Evolutionary conservation across 1,284 basidiomycete genomes (phyloP).

Genomic region (Ustilago cynodontis): DNA sequence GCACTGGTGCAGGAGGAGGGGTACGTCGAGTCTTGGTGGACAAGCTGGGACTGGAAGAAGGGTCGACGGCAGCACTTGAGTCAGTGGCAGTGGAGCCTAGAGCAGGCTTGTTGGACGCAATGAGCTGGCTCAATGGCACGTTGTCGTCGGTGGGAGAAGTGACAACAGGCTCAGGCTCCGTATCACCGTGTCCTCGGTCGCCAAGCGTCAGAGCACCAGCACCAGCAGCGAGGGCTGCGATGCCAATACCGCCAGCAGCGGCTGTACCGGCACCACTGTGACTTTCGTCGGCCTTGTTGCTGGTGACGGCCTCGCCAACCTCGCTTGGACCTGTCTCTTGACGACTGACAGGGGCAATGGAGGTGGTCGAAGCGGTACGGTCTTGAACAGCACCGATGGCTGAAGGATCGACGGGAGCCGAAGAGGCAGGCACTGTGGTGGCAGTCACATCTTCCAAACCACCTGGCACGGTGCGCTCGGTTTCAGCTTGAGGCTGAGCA

Average conservation of each 20-base stretch:
- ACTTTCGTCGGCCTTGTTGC: slow-evolving; percentile 5
- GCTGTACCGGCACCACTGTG: slow-evolving; percentile 30
- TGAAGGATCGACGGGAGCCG: slow-evolving; percentile 38
- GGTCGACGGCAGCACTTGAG: slow-evolving; percentile 4
- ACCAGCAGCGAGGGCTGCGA: slow-evolving; percentile 39
- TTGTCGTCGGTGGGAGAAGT: slow-evolving; percentile 43
- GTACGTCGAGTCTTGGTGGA: slow-evolving; percentile 61
- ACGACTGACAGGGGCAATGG: slow-evolving; percentile 45
- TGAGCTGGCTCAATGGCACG: slow-evolving; percentile 49
- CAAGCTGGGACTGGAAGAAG: slow-evolving; percentile 32
- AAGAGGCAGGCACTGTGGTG: slow-evolving; percentile 11
- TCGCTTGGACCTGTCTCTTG: slow-evolving; percentile 28
- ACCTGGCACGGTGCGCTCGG: slow-evolving; percentile 33
- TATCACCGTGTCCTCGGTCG: slow-evolving; percentile 34
- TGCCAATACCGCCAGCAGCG: slow-evolving; percentile 32
- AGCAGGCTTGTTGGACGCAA: slow-evolving; percentile 17
- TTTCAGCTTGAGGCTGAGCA: slow-evolving; percentile 16
- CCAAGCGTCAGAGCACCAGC: slow-evolving; percentile 40
- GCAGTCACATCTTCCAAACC: slow-evolving; percentile 40
- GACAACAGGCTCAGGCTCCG: slow-evolving; percentile 11
- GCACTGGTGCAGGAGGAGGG: slow-evolving; percentile 60
- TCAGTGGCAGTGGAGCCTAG: slow-evolving; percentile 8
- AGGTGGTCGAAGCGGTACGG: slow-evolving; percentile 42
- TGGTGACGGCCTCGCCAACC: slow-evolving; percentile 6
- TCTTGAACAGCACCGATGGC: slow-evolving; percentile 38